Evolutionary conservation across 2,329 filamentous ascomycete genomes (phyloP), one percentile per base, ranked within the genome.

Genomic region (Canariomyces notabilis): DNA sequence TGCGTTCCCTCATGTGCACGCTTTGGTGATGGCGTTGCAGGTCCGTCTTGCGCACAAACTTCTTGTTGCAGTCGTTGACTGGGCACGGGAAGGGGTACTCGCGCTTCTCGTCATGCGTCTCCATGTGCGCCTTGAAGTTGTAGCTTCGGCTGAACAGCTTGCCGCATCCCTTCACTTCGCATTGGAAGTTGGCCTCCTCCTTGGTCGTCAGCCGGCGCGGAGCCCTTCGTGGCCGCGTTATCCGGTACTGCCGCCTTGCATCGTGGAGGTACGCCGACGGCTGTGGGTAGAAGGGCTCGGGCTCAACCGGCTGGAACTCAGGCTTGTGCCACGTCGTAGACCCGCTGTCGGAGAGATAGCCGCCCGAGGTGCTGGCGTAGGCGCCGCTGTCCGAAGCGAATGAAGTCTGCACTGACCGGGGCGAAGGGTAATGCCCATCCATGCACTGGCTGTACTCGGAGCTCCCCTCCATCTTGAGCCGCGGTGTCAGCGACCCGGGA

Each of bases 121-220:
- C 84, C 75, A 90, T 77, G 63, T 95, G 89, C 22, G 88, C 85
- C 60, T 87, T 89, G 68, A 83, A 88, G 67, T 95, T 95, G 70
- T 91, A 94, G 58, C 80, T 84, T 51, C 89, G 75, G 54, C 87
- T 87, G 63, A 95, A 95, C 14, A 84, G 76, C 63, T 85, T 87
- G 6, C 83, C 82, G 60, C 89, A 95, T 2, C 82, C 73, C 48
- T 81, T 75, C 29, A 81, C 71, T 44, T 74, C 71, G 61, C 89
- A 95, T 52, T 78, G 74, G 64, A 80, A 85, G 56, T 82, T 87
- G 44, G 84, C 85, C 56, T 87, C 83, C 53, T 83, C 83, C 48
- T 76, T 77, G 15, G 82, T 81, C 2, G 79, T 83, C 56, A 76
- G 72, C 57, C 75, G 75, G 35, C 78, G 71, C 15, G 70, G 67